Base-by-base conservation (phyloP, 2,329 filamentous ascomycete species). In the Epichloe sylvatica region DNA sequence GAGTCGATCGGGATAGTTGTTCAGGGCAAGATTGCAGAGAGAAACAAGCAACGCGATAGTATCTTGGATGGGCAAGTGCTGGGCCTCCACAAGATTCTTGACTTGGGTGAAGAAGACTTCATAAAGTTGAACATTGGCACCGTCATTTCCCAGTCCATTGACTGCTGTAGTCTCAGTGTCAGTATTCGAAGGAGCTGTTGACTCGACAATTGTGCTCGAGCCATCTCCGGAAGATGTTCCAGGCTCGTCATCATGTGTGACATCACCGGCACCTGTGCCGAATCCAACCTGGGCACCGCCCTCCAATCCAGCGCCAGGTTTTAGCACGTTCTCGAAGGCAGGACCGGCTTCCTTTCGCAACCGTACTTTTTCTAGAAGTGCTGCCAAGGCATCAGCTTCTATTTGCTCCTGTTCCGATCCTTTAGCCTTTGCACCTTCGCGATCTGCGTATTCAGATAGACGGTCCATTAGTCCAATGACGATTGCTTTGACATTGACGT, bases 391-490 rank as follows among this genome's bases (percentile, higher is more conserved):
- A 48, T 95, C 87, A 56, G 92, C 83, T 67, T 98, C 92, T 30
- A 80, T 73, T 65, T 87, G 84, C 54, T 81, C 81, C 56, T 81
- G 81, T 57, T 90, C 80, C 49, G 87, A 83, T 5, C 77, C 73
- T 19, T 78, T 75, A 50, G 86, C 83, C 23, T 78, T 77, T 56
- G 86, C 79, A 3, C 86, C 78, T 66, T 97, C 91, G 50, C 90
- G 78, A 59, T 92, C 84, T n/a, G 92, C 91, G 65, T 95, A 98
- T 49, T 89, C 84, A 6, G 92, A 96, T 33, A 98, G 70, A 38
- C 92, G 81, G 62, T 98, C 91, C 94, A 98, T 98, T 52, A 98
- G 74, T 25, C 91, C 92, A 62, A 97, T 96, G 9, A 98, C 91
- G 51, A 98, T 98, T 44, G 86, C 86, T 70, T 98, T 98, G 69